A percentile compares a stretch with the other conserved stretches of the same genome.
Conservation (phyloP, 768 basidiomycete species). For the Leccinum broughii region DNA sequence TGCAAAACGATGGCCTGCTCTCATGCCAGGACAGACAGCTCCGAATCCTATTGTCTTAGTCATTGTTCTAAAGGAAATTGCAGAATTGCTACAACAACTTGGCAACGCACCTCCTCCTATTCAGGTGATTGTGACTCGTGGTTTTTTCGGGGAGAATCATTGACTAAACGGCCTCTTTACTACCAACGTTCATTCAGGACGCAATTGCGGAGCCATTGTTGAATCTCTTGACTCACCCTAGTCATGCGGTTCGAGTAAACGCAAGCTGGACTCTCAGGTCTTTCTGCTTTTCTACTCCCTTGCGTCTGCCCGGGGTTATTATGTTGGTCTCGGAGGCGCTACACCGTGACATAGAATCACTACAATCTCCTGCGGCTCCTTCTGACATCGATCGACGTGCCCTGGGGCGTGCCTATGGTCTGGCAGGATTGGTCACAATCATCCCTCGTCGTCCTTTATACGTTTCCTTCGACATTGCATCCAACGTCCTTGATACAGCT, state of each 20-base stretch:
- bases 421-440: conserved; percentile 83
- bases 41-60: conserved; percentile 69
- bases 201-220: conserved; percentile 83
- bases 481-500: conserved; percentile 89
- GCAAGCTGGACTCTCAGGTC: conserved; percentile 87
- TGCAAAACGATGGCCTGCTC: conserved; percentile 88
- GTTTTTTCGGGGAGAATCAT: neutral
- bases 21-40: conserved; percentile 82
- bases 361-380: conserved; percentile 70
- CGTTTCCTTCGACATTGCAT: conserved; percentile 89
- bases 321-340: conserved; percentile 77
- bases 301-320: conserved; percentile 79
- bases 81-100: conserved; percentile 82
- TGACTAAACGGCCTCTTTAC: neutral
- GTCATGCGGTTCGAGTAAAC: conserved; percentile 81
- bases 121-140: conserved; percentile 48
- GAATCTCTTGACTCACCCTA: conserved; percentile 83
- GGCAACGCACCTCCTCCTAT: conserved; percentile 91
- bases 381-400: conserved; percentile 71
- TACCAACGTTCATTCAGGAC: conserved; percentile 48
- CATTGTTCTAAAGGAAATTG: conserved; percentile 78
- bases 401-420: conserved; percentile 86
- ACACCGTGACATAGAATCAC: conserved; percentile 75
- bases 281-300: conserved; percentile 88
- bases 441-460: conserved; percentile 89